Base-by-base conservation (phyloP, 805 yeast genomes). In the Hanseniaspora valbyensis region DNA sequence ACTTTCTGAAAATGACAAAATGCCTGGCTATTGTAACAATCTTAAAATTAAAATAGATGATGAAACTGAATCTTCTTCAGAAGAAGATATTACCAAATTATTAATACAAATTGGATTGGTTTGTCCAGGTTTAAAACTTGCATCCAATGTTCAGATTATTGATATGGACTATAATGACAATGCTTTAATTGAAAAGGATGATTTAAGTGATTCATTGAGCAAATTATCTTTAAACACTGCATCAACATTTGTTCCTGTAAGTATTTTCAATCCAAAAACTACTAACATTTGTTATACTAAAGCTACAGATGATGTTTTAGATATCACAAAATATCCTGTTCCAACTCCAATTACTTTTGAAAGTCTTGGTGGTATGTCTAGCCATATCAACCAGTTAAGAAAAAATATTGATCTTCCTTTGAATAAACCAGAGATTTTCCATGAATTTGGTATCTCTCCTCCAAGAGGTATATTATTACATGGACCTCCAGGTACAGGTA, bases 401-500 rank as follows among this genome's bases (percentile, higher is more conserved):
- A 72, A 82, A 6, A 77, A 89, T 0, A 77, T 89, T 8, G 83
- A 83, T 49, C 69, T 90, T 2, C 96, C 99, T 0, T 70, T 92
- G 24, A 78, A 80, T 53, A 77, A 77, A 52, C 95, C 96, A 0
- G 72, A 74, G 5, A 65, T 87, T 29, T 90, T 89, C 58, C 72
- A 80, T 7, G 78, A 83, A 50, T 92, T 90, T 68, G 88, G 90
- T n/a, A 81, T 88, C 18, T 73, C 81, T 8, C 96, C 98, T 8
- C 96, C 96, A 13, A 71, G 96, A 52, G 98, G 98, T 32, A 78
- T 90, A n/a, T 67, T 90, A 14, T 66, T 90, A 12, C 95, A 90
- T 66, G 98, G 98, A 0, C 95, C 96, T 2, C 92, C 97, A 2
- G 98, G 98, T 3, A 90, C 96, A 0, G 98, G 98, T 46, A 90